Base-by-base conservation (phyloP, 2,329 filamentous ascomycete genomes). In the Claviceps monticola region DNA sequence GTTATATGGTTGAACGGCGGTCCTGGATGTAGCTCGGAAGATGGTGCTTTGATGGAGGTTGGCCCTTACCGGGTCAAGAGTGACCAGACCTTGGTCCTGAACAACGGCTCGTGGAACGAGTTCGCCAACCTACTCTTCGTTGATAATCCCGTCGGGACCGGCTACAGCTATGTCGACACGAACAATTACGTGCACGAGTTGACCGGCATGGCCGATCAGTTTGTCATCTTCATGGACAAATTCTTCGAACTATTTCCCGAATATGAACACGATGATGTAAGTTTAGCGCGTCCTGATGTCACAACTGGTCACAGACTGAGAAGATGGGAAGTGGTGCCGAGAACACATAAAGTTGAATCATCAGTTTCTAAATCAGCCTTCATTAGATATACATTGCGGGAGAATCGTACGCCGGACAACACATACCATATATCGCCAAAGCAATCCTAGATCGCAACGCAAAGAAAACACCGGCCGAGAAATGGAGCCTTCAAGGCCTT, bases 1-100 rank as follows among this genome's bases (percentile, higher is more conserved):
- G 86, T 98, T 11, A 83, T 98, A 62, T 98, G 94, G 93, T 72
- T 98, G 53, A 98, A 98, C 64, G 94, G 93, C 51, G 94, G 93
- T 0, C 93, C 93, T 1, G 93, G 94, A 29, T 98, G 93, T 69
- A 96, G 89, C 67, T 97, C 91, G 29, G 90, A 96, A 76, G 94
- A 98, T 66, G 93, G 91, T 58, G 89, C 88, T 2, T 69, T 97
- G 74, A 97, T 97, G 78, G 93, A 98, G 68, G 80, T 98, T 56
- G 93, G 93, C 0, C 93, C 93, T 2, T 98, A 96, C 67, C 77
- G 93, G 57, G 71, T 98, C 53, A 84, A 85, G 62, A 79, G 91
- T 58, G 79, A 85, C 68, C 76, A 68, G 75, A 83, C 61, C 4
- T 71, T 98, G 53, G 74, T 74, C 53, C 82, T 88, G 65, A 96